A percentile compares a stretch with the other conserved stretches of the same genome.
These are phyloP conservation scores for Skeletonema menzelii DNA, from an alignment of 108 stramenopile genomes.

Conservation along the genomic window DNA sequence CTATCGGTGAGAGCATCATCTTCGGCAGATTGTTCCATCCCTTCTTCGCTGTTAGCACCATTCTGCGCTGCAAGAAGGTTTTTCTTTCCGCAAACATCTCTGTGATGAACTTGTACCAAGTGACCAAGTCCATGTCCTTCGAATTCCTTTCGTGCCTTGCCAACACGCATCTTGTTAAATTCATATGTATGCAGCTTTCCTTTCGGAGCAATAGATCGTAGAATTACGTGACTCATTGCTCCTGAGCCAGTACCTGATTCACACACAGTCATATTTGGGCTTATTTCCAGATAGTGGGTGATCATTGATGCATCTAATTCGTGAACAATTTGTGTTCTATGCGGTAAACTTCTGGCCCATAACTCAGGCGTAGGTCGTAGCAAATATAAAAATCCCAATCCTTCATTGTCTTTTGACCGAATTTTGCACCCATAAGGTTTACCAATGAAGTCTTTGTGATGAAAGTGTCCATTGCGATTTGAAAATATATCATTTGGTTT, in stretches of 20 bases:
- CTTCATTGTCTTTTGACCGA: constrained; percentile 70
- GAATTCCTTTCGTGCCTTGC: constrained; percentile 85
- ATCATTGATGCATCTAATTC: constrained; percentile 89
- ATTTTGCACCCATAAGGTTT: constrained; percentile 87
- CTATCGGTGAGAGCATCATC: not conserved
- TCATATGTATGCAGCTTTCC: constrained; percentile 92
- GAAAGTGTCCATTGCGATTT: constrained; percentile 89
- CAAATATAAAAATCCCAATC: constrained; percentile 79
- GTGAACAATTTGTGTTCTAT: constrained; percentile 95
- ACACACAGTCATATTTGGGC: constrained; percentile 87
- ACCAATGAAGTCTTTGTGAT: constrained; percentile 89
- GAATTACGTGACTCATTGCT: constrained; percentile 79
- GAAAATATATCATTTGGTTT: constrained; percentile 60
- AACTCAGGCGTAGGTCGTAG: constrained; percentile 92
- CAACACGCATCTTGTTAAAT: constrained; percentile 86
- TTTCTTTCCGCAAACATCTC: constrained; percentile 86
- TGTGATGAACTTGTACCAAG: constrained; percentile 71
- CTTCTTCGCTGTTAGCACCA: constrained; percentile 4
- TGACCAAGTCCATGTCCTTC: constrained; percentile 71
- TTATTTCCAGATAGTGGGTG: constrained; percentile 71
- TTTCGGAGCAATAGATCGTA: constrained; percentile 87
- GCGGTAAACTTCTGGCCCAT: constrained; percentile 81
- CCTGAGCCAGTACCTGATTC: constrained; percentile 94
- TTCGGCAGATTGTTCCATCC: not conserved
- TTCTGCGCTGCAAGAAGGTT: not conserved